Conservation (phyloP, 1,284 basidiomycete species). For the Cryptococcus jaspeensis region DNA sequence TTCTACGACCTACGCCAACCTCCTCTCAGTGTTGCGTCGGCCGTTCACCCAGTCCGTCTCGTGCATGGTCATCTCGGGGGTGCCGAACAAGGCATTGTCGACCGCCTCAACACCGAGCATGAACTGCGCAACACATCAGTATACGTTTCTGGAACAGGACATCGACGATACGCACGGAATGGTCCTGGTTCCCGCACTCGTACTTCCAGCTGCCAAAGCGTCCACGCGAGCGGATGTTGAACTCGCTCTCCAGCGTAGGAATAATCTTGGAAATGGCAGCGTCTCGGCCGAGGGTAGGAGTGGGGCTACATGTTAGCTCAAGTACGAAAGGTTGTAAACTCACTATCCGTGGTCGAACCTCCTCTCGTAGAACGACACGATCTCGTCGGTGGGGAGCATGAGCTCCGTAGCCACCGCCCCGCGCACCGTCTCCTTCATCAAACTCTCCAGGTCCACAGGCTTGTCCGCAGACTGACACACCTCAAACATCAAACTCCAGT, state of each 20-base stretch:
- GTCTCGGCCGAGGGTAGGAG: slow-evolving; percentile 54
- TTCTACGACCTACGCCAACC: slow-evolving; percentile 24
- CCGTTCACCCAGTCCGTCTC: slow-evolving; percentile 55
- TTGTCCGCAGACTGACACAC: slow-evolving; percentile 57
- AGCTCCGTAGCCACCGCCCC: slow-evolving; percentile 56
- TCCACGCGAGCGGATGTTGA: slow-evolving; percentile 54
- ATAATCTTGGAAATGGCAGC: slow-evolving; percentile 53
- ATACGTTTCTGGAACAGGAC: not conserved
- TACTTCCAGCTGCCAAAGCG: slow-evolving; percentile 59
- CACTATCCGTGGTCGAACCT: slow-evolving; percentile 52
- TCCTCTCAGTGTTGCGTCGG: slow-evolving; percentile 51
- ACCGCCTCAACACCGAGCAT: slow-evolving; percentile 58
- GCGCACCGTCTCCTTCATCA: slow-evolving; percentile 55
- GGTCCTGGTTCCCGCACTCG: slow-evolving; percentile 58
- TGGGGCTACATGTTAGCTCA: slow-evolving; percentile 46
- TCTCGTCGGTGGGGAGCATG: slow-evolving; percentile 54
- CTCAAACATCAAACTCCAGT: slow-evolving; percentile 57
- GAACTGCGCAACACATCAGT: slow-evolving; percentile 32
- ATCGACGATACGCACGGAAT: slow-evolving; percentile 41
- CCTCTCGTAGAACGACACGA: slow-evolving; percentile 57
- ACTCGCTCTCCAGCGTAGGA: slow-evolving; percentile 51
- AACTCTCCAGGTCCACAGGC: slow-evolving; percentile 54
- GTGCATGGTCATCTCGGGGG: slow-evolving; percentile 54
- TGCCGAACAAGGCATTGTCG: slow-evolving; percentile 54
- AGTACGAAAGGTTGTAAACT: slow-evolving; percentile 2